Conservation (phyloP, 805 yeast genomes). For the Lachancea nothofagi region DNA sequence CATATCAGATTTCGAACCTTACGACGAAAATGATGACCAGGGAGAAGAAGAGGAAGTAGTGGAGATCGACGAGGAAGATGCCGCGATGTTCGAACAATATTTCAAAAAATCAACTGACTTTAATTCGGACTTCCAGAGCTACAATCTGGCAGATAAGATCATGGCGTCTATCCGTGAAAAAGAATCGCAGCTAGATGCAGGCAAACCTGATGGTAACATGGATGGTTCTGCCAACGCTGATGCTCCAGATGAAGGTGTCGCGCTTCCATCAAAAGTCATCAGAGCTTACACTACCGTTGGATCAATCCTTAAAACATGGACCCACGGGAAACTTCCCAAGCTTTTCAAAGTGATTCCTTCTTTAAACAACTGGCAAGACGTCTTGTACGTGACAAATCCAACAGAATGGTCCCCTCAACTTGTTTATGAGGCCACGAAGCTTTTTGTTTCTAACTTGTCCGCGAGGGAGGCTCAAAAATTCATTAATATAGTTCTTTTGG, state of each 20-base stretch:
- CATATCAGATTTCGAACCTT: conserved; percentile 48
- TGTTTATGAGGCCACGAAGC: conserved; percentile 87
- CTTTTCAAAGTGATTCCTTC: conserved; percentile 92
- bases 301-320: conserved; percentile 76
- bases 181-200: conserved; percentile 36
- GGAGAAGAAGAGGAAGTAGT: conserved; percentile 57
- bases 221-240: conserved; percentile 16
- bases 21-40: conserved; percentile 36
- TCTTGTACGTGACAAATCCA: conserved; percentile 87
- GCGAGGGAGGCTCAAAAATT: conserved; percentile 87
- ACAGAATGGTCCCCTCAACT: conserved; percentile 94
- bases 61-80: conserved; percentile 72
- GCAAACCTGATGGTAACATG: conserved; percentile 14
- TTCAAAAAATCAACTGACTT: conserved; percentile 42
- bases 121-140: conserved; percentile 39
- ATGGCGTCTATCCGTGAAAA: conserved; percentile 83
- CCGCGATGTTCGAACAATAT: conserved; percentile 76
- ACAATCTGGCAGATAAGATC: conserved; percentile 86
- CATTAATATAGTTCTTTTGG: conserved; percentile 60
- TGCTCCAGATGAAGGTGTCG: conserved; percentile 57
- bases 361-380: conserved; percentile 91
- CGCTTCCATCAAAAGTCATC: conserved; percentile 92
- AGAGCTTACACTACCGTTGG: conserved; percentile 93
- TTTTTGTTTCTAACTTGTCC: conserved; percentile 84
- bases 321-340: conserved; percentile 95